A percentile compares a stretch with the other conserved stretches of the same genome.
These are phyloP conservation scores for Fusarium musae DNA, from an alignment of 2,329 filamentous ascomycete species.

Conservation along the genomic window DNA sequence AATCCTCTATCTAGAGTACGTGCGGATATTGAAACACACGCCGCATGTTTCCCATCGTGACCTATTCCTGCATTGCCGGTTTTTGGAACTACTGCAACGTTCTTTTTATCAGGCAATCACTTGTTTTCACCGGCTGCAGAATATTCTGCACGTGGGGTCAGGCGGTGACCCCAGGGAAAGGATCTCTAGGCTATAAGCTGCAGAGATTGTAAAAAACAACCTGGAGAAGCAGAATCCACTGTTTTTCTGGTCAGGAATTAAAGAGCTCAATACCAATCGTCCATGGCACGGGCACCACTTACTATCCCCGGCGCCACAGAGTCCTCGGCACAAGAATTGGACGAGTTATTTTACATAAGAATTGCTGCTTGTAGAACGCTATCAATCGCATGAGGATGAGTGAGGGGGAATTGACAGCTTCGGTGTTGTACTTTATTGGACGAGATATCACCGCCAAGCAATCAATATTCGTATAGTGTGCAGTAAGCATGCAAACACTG, in stretches of 20 bases:
- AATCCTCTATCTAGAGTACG: slow-evolving; percentile 14
- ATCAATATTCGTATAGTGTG: slow-evolving; percentile 14
- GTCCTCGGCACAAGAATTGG: not conserved
- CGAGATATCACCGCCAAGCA: slow-evolving; percentile 1
- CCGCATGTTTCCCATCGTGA: slow-evolving; percentile 1
- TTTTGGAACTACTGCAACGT: slow-evolving; percentile 26
- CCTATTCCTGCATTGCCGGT: slow-evolving; percentile 13
- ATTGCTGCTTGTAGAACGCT: not conserved
- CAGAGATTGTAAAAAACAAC: not conserved
- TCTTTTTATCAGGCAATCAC: slow-evolving; percentile 31
- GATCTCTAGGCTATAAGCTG: slow-evolving; percentile 12
- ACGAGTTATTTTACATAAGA: slow-evolving; percentile 5
- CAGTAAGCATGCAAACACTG: slow-evolving; percentile 1
- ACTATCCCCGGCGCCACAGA: slow-evolving; percentile 11
- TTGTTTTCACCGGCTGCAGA: slow-evolving; percentile 35
- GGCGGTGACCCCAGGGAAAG: slow-evolving; percentile 29
- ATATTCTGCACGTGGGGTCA: slow-evolving; percentile 35
- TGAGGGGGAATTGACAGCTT: not conserved
- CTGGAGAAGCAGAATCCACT: not conserved
- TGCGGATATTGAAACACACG: slow-evolving; percentile 15
- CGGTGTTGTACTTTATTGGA: not conserved
- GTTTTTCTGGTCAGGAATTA: not conserved
- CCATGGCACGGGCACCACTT: slow-evolving; percentile 28
- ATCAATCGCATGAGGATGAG: not conserved
- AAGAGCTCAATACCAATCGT: slow-evolving; percentile 27